Evolutionary conservation across 2,329 filamentous ascomycete species (phyloP).

Genomic region (Venturia oleaginea): DNA sequence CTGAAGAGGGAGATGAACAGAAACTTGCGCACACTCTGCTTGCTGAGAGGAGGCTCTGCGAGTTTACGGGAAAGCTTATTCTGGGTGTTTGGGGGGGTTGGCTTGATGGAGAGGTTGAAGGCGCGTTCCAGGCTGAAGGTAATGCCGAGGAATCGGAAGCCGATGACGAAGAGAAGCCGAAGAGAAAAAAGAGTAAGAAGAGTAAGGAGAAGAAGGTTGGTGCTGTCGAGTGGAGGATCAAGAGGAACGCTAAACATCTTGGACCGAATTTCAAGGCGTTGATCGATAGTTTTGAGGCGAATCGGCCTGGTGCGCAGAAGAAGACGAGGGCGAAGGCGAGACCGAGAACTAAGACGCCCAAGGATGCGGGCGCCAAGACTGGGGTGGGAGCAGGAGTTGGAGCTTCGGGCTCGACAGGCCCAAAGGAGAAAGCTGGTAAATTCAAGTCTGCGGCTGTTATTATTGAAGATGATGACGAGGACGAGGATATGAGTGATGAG

Average conservation of each 20-base stretch:
- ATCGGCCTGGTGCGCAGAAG: slow-evolving; percentile 39
- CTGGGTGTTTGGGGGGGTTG: slow-evolving; percentile 15
- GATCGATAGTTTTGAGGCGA: slow-evolving; percentile 67
- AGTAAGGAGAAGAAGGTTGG: slow-evolving; percentile 42
- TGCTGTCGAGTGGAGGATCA: slow-evolving; percentile 60
- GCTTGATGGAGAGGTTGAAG: slow-evolving; percentile 55
- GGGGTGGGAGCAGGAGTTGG: slow-evolving; percentile 7
- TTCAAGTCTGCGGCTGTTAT: slow-evolving; percentile 13
- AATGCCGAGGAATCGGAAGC: slow-evolving; percentile 44
- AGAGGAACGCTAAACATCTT: slow-evolving; percentile 70
- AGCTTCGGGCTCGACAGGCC: slow-evolving; percentile 18
- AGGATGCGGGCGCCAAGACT: neutral
- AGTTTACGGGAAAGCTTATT: slow-evolving; percentile 15
- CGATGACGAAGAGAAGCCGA: slow-evolving; percentile 29
- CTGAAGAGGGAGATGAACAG: slow-evolving; percentile 36
- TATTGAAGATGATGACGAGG: slow-evolving; percentile 26
- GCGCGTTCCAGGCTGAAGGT: slow-evolving; percentile 48
- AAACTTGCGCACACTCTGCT: slow-evolving; percentile 38
- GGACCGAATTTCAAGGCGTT: slow-evolving; percentile 82
- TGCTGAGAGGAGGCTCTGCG: slow-evolving; percentile 14
- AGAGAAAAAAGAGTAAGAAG: slow-evolving; percentile 45
- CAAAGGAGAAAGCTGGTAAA: slow-evolving; percentile 26
- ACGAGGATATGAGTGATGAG: slow-evolving; percentile 20
- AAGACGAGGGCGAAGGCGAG: slow-evolving; percentile 31
- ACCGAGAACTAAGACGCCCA: slow-evolving; percentile 19